Conservation (phyloP, 176 grass and related monocot species). For the Musa beccarii region DNA sequence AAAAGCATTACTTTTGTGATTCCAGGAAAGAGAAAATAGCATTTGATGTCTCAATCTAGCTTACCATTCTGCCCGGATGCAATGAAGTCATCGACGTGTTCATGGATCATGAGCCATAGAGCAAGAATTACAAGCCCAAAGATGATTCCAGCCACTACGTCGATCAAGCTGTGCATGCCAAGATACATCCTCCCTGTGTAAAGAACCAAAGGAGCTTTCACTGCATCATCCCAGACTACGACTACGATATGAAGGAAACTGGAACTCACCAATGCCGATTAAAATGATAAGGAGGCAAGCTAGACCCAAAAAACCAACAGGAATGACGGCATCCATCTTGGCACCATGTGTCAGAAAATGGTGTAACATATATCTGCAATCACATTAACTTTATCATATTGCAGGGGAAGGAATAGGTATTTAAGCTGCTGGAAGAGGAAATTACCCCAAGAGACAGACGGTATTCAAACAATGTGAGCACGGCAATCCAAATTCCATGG, state of each 20-base stretch:
- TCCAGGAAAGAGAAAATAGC: neutral
- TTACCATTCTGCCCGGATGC: slow-evolving; percentile 80
- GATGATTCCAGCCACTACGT: slow-evolving; percentile 60
- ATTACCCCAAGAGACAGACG: slow-evolving; percentile 77
- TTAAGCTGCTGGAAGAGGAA: neutral
- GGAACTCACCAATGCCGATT: slow-evolving; percentile 57
- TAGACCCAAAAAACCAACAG: slow-evolving; percentile 32
- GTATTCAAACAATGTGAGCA: slow-evolving; percentile 87
- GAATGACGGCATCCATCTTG: slow-evolving; percentile 14
- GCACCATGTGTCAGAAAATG: slow-evolving; percentile 46
- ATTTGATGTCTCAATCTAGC: neutral
- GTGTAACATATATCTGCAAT: slow-evolving; percentile 67
- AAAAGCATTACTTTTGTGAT: neutral
- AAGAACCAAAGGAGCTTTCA: neutral
- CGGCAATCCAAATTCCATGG: slow-evolving; percentile 91
- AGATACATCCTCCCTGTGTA: slow-evolving; percentile 70
- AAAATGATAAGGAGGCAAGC: slow-evolving; percentile 50
- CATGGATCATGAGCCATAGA: slow-evolving; percentile 66
- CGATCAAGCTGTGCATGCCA: slow-evolving; percentile 90
- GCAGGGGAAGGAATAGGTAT: too few relatives aligned
- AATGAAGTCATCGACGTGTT: slow-evolving; percentile 64
- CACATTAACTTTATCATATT: neutral
- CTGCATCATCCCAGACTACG: neutral
- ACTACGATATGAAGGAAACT: neutral
- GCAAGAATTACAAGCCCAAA: slow-evolving; percentile 66